These are phyloP conservation scores for Xylariaceae sp. DNA, from an alignment of 2,329 filamentous ascomycete species.

Conservation along the genomic window DNA sequence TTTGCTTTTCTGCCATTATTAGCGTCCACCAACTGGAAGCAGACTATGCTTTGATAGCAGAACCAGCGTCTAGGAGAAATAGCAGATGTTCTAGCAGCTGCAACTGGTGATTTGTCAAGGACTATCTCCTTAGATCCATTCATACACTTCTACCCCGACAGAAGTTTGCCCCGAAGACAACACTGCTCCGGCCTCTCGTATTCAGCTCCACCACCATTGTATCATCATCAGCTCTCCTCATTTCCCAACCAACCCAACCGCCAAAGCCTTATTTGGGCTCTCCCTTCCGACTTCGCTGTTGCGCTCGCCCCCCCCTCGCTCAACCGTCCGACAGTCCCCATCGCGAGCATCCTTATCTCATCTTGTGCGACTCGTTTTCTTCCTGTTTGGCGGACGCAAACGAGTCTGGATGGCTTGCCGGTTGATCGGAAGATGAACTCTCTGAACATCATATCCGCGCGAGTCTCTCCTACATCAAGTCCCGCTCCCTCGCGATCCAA, in stretches of 20 bases:
- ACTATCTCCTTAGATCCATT: background rate
- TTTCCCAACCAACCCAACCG: background rate
- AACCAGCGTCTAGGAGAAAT: conserved; percentile 15
- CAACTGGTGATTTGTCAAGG: conserved; percentile 1
- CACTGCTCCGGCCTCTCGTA: background rate
- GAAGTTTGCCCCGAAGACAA: background rate
- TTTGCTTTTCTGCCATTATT: conserved; percentile 11
- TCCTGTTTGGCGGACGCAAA: conserved; percentile 26
- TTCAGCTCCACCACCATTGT: background rate
- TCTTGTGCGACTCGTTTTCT: conserved; percentile 21
- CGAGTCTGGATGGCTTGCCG: conserved; percentile 59
- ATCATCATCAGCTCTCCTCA: conserved; percentile 1
- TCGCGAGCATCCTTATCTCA: background rate
- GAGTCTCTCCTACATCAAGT: conserved; percentile 70
- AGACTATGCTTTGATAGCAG: conserved; percentile 4
- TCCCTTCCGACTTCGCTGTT: background rate
- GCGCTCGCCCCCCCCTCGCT: background rate
- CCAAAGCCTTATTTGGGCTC: background rate
- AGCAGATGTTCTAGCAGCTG: conserved; percentile 6
- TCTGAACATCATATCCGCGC: conserved; percentile 88
- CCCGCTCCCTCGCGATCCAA: conserved; percentile 64
- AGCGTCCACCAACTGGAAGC: conserved; percentile 12
- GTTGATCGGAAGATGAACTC: conserved; percentile 83
- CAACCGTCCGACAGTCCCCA: conserved; percentile 1
- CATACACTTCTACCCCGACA: background rate